Conservation (phyloP, 2,329 filamentous ascomycete species). For the Hypoxylon sp. region DNA sequence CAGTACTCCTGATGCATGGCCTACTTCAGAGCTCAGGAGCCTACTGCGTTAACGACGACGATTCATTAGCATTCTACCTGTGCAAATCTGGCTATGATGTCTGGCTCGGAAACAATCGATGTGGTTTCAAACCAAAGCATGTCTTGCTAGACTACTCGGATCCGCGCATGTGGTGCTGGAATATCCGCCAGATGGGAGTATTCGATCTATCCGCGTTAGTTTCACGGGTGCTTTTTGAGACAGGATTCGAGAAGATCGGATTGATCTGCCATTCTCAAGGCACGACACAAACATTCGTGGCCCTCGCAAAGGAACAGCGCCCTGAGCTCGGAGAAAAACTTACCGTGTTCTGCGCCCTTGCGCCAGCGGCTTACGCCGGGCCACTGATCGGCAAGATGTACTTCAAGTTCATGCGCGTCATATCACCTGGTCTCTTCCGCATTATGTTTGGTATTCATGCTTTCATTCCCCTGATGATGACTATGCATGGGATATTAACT, state of each 20-base stretch:
- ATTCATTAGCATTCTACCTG: conserved; percentile 90
- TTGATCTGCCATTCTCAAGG: conserved; percentile 92
- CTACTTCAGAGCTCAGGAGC: conserved; percentile 89
- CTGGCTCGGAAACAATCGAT: conserved; percentile 95
- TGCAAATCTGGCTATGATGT: conserved; percentile 95
- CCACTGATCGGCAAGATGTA: conserved; percentile 88
- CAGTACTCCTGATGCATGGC: conserved; percentile 89
- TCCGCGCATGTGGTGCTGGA: conserved; percentile 97
- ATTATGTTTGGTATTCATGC: conserved; percentile 91
- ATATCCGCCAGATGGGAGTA: conserved; percentile 93
- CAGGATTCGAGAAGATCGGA: conserved; percentile 85
- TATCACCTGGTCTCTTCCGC: conserved; percentile 82
- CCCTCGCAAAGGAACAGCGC: conserved; percentile 89
- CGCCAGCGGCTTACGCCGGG: conserved; percentile 91
- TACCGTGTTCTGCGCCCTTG: conserved; percentile 90
- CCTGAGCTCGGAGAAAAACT: conserved; percentile 87
- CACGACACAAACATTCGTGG: conserved; percentile 89
- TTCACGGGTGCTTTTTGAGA: conserved; percentile 84
- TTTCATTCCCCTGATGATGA: conserved; percentile 95
- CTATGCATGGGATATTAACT: conserved; percentile 78
- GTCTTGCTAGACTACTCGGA: conserved; percentile 78
- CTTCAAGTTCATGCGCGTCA: conserved; percentile 90
- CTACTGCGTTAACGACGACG: conserved; percentile 91
- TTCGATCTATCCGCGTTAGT: conserved; percentile 88
- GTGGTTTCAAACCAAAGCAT: conserved; percentile 86